Percentiles rank a stretch among this genome's conserved stretches.
These are phyloP conservation scores for Xylaria arbuscula DNA, from an alignment of 2,329 filamentous ascomycete genomes.

Conservation along the genomic window DNA sequence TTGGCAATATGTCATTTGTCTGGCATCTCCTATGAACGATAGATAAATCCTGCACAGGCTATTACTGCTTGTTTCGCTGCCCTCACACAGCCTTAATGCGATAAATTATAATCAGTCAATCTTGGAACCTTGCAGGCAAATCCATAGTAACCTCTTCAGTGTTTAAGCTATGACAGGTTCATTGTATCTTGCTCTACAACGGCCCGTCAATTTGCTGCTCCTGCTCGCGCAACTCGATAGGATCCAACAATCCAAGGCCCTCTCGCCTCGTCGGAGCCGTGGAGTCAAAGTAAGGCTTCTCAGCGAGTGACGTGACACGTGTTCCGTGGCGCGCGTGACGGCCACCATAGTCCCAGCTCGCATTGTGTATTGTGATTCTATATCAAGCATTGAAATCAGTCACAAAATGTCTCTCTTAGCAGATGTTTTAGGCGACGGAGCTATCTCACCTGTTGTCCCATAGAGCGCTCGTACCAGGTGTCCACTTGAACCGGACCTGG, in stretches of 20 bases:
- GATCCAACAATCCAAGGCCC: conserved; percentile 71
- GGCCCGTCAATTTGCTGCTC: conserved; percentile 55
- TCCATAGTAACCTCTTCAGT: not conserved
- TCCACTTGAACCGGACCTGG: conserved; percentile 78
- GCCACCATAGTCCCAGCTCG: conserved; percentile 78
- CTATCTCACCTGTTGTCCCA: conserved; percentile 74
- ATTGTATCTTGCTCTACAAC: conserved; percentile 17
- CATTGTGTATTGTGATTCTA: conserved; percentile 78
- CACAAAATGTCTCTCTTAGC: not conserved
- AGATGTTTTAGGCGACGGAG: not conserved
- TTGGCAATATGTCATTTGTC: not conserved
- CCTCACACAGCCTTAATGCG: not conserved
- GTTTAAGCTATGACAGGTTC: not conserved
- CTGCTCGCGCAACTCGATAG: conserved; percentile 61
- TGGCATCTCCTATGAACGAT: not conserved
- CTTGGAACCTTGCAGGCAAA: not conserved
- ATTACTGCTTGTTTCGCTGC: not conserved
- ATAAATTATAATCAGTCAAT: not conserved
- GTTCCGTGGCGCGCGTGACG: conserved; percentile 76
- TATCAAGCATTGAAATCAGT: conserved; percentile 6
- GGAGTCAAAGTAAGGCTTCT: conserved; percentile 75
- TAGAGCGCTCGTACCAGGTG: conserved; percentile 71
- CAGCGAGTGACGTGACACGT: conserved; percentile 75
- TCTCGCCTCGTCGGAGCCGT: conserved; percentile 74
- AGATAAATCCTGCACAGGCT: not conserved